Evolutionary conservation across 345 rosid species (phyloP).

Genomic region (Hibiscus trionum): DNA sequence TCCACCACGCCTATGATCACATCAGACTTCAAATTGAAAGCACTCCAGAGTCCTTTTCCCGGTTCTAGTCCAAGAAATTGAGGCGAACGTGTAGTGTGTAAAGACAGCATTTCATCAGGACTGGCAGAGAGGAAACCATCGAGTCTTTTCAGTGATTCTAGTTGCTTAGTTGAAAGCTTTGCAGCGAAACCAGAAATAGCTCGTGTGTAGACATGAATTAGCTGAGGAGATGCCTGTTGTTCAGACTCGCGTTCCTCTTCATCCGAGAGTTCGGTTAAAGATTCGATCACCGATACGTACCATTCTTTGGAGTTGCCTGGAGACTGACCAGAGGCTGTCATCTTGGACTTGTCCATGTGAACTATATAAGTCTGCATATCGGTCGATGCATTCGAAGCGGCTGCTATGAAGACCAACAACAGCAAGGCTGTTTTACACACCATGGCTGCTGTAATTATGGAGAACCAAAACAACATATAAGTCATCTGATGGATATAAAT

Average conservation of each 20-base stretch:
- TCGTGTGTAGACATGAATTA: constrained; percentile 36
- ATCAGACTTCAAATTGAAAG: constrained; percentile 25
- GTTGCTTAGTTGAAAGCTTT: constrained; percentile 37
- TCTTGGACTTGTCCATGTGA: constrained; percentile 43
- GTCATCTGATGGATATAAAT: neutral
- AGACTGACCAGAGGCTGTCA: constrained; percentile 10
- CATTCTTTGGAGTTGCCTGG: constrained; percentile 24
- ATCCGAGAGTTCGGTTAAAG: constrained; percentile 20
- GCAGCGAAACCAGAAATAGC: constrained; percentile 48
- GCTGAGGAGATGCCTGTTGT: constrained; percentile 16
- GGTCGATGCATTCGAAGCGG: constrained; percentile 13
- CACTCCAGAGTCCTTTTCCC: constrained; percentile 41
- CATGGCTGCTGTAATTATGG: neutral
- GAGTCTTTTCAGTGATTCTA: constrained; percentile 24
- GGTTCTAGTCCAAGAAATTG: constrained; percentile 42
- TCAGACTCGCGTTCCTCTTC: neutral
- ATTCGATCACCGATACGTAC: constrained; percentile 30
- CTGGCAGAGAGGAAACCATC: constrained; percentile 41
- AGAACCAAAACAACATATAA: neutral
- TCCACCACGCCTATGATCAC: constrained; percentile 49
- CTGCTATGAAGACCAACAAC: neutral
- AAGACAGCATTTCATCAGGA: constrained; percentile 41
- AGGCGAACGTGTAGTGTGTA: constrained; percentile 52
- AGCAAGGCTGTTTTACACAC: neutral
- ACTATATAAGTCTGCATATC: constrained; percentile 34